Evolutionary conservation across 306 rosid species (phyloP), one percentile per base, ranked within the genome.

Genomic region (Fagus crenata): DNA sequence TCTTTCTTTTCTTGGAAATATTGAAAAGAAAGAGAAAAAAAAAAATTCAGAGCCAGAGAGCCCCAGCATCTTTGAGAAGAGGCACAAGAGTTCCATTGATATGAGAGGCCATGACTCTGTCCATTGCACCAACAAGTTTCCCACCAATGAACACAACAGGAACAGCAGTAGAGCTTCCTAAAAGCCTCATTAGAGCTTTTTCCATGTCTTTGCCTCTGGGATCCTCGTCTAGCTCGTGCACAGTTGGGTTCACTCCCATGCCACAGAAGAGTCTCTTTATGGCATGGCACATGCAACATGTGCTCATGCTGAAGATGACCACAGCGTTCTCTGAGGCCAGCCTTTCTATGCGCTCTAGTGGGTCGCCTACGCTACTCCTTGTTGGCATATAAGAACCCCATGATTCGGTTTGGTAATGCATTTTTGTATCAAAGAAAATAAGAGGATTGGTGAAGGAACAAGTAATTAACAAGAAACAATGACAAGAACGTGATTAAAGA

Each of bases 241-340:
- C 97, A 0, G 85, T 88, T 0, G 98, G 89, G 85, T 89, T 89
- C 32, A 94, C 98, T 0, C 98, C 98, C 98, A 94, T 94, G 6
- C 97, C 97, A 53, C 94, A 86, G 71, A 92, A 89, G 3, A 94
- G 91, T 49, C 89, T 79, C 87, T 93, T 93, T 72, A 94, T 86
- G 49, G 98, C 96, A 75, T 91, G 96, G 73, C 98, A 94, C 98
- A 94, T 94, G 85, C 96, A 92, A 11, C 98, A 90, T 28, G 85
- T 83, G 59, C 93, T 92, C 1, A 81, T 37, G 79, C 94, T 94
- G 90, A 94, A 92, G 53, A 94, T 89, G 17, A 94, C 97, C 81
- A 94, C 97, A 1, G 96, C 96, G 77, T 82, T 92, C 77, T 94
- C 90, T 7, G 96, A 82, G 0, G 90, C 98, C 79, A 92, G 3